Evolutionary conservation across 352 stramenopile species (phyloP).

Genomic region (Phytopythium cucurbitacearum): DNA sequence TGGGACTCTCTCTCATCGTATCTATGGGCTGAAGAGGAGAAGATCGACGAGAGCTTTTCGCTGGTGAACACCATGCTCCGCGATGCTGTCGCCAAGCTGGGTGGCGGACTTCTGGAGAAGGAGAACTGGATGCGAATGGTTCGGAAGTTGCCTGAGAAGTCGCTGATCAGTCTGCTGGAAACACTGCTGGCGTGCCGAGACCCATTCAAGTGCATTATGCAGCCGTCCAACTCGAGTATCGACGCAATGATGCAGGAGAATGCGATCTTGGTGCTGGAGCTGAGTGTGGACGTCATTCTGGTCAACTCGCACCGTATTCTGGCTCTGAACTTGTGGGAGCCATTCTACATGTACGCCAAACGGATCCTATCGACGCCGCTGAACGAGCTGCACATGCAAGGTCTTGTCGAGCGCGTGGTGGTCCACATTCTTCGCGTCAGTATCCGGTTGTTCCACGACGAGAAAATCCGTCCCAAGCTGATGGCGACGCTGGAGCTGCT

Average conservation of each 20-base stretch:
- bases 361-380: conserved; percentile 69
- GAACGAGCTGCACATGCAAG: conserved; percentile 71
- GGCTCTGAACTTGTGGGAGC: conserved; percentile 68
- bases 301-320: conserved; percentile 80
- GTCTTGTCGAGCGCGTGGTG: conserved; percentile 77
- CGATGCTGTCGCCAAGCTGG: conserved; percentile 67
- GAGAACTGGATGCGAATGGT: conserved; percentile 85
- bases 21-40: conserved; percentile 81
- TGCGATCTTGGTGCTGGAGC: conserved; percentile 81
- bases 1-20: conserved; percentile 85
- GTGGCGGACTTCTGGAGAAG: conserved; percentile 74
- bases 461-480: conserved; percentile 74
- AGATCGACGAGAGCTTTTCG: conserved; percentile 73
- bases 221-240: conserved; percentile 38
- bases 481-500: conserved; percentile 77
- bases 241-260: conserved; percentile 89
- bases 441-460: conserved; percentile 84
- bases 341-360: conserved; percentile 78
- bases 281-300: conserved; percentile 81
- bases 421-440: conserved; percentile 84
- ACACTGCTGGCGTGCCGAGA: conserved; percentile 72
- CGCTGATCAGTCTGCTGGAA: conserved; percentile 61
- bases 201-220: conserved; percentile 74
- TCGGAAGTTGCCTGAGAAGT: conserved; percentile 63
- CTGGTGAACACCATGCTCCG: conserved; percentile 75